A percentile compares a stretch with the other conserved stretches of the same genome.
These are phyloP conservation scores for Lipomyces sp. DNA, from an alignment of 805 yeast species.

Conservation along the genomic window DNA sequence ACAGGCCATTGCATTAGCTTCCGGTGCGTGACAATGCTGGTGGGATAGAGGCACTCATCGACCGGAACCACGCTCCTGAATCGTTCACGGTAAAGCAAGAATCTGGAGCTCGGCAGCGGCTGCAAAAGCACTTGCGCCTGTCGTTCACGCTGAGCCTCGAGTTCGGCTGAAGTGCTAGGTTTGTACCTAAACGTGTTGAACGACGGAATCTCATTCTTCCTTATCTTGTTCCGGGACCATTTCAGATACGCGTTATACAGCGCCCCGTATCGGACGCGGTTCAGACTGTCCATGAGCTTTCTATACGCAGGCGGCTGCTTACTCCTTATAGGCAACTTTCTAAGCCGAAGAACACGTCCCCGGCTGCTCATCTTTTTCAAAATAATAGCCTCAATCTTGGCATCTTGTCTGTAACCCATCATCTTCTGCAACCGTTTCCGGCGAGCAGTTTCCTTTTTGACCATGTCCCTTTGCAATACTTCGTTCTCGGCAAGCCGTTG, in stretches of 20 bases:
- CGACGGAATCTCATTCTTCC: background rate
- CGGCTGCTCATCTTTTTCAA: background rate
- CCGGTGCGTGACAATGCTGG: background rate
- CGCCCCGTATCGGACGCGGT: slow-evolving; percentile 3
- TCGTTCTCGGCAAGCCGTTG: background rate
- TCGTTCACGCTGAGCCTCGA: background rate
- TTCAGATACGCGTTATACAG: background rate
- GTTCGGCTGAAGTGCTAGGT: background rate
- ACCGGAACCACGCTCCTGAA: background rate
- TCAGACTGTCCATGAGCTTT: slow-evolving; percentile 2
- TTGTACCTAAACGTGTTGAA: background rate
- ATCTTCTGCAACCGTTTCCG: background rate
- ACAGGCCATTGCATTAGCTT: background rate
- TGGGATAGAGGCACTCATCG: background rate
- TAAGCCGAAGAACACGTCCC: background rate
- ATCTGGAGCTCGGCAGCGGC: slow-evolving; percentile 1
- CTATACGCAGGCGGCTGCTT: slow-evolving; percentile 1
- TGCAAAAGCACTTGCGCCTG: background rate
- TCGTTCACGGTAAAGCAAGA: slow-evolving; percentile 3
- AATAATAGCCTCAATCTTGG: background rate
- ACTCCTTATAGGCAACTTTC: background rate
- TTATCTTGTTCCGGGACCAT: background rate
- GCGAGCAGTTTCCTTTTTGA: background rate
- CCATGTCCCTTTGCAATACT: background rate
- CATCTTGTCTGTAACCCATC: background rate